Evolutionary conservation across 192 early-diverging fungal genomes (phyloP).

Genomic region (Geranomyces variabilis): DNA sequence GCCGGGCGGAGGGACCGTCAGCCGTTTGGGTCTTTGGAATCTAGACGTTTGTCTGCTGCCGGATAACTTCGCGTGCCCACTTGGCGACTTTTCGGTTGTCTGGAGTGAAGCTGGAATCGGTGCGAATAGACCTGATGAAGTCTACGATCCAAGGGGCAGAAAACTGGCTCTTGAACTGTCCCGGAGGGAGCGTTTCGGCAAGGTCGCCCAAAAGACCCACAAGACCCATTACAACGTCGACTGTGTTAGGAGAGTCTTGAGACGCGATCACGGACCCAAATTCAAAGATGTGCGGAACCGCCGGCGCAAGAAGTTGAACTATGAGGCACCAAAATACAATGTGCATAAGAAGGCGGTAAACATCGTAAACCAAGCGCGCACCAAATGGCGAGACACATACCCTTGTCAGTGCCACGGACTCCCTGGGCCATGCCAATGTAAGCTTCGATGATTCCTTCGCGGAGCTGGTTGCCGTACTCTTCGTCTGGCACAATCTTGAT

Average conservation of each 20-base stretch:
- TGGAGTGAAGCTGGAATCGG: constrained; percentile 47
- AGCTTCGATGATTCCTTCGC: constrained; percentile 90
- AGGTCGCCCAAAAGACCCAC: constrained; percentile 84
- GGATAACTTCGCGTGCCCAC: constrained; percentile 52
- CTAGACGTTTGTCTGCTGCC: constrained; percentile 38
- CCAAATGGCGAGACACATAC: constrained; percentile 27
- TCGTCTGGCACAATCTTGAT: constrained; percentile 58
- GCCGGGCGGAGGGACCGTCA: not conserved
- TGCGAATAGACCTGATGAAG: constrained; percentile 80
- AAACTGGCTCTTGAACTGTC: constrained; percentile 70
- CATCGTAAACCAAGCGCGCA: not conserved
- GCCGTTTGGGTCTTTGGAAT: constrained; percentile 6
- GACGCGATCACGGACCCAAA: constrained; percentile 74
- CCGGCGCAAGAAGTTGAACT: constrained; percentile 66
- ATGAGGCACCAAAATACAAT: no score
- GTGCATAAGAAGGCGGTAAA: constrained; percentile 29
- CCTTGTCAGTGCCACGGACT: constrained; percentile 74
- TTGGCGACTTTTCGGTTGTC: constrained; percentile 68
- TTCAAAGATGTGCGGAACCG: constrained; percentile 72
- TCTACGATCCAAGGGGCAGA: constrained; percentile 73
- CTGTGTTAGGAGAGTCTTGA: constrained; percentile 62
- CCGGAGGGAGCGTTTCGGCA: constrained; percentile 84
- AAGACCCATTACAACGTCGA: constrained; percentile 71
- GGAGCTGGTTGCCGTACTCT: constrained; percentile 84
- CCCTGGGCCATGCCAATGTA: constrained; percentile 97